phyloP scores from a whole-genome alignment of 1,284 basidiomycete genomes.

The Pholiota adiposa region DNA sequence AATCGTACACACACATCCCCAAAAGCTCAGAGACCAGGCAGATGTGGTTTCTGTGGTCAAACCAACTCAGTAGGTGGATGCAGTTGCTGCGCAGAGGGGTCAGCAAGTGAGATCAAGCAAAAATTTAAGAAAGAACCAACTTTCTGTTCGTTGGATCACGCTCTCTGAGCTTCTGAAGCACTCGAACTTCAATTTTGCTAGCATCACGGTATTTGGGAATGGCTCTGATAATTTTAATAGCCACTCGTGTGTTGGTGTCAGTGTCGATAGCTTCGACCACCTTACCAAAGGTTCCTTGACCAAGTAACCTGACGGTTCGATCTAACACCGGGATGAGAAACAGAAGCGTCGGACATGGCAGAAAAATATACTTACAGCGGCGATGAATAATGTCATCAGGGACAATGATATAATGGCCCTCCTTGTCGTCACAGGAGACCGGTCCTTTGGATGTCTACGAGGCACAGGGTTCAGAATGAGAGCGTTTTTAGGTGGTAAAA shows the following conservation, averaged over 20 bases:
- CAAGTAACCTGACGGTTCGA: slow-evolving; percentile 88
- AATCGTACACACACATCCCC: slow-evolving; percentile 98
- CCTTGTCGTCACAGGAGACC: slow-evolving; percentile 89
- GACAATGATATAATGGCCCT: slow-evolving; percentile 93
- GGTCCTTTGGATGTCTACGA: slow-evolving; percentile 59
- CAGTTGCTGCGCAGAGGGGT: slow-evolving; percentile 77
- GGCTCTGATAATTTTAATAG: slow-evolving; percentile 98
- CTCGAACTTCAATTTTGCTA: slow-evolving; percentile 97
- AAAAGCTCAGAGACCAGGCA: slow-evolving; percentile 97
- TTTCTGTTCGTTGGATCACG: slow-evolving; percentile 89
- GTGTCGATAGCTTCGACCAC: slow-evolving; percentile 94
- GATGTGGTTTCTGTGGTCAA: slow-evolving; percentile 98
- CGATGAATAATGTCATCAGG: slow-evolving; percentile 86
- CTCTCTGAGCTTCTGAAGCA: slow-evolving; percentile 90
- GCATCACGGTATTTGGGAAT: slow-evolving; percentile 98
- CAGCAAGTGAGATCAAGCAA: slow-evolving; percentile 19
- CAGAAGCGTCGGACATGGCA: slow-evolving; percentile 4
- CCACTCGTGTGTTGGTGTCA: slow-evolving; percentile 79
- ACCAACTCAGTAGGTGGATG: slow-evolving; percentile 94
- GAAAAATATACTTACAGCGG: slow-evolving; percentile 64
- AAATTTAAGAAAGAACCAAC: slow-evolving; percentile 53
- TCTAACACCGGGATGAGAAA: slow-evolving; percentile 52
- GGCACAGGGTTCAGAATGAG: slow-evolving; percentile 26
- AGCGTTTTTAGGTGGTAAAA: slow-evolving; percentile 22
- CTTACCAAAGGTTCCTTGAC: slow-evolving; percentile 99